phyloP scores from a whole-genome alignment of 2,329 filamentous ascomycete genomes.

The Erysiphe pulchra region DNA sequence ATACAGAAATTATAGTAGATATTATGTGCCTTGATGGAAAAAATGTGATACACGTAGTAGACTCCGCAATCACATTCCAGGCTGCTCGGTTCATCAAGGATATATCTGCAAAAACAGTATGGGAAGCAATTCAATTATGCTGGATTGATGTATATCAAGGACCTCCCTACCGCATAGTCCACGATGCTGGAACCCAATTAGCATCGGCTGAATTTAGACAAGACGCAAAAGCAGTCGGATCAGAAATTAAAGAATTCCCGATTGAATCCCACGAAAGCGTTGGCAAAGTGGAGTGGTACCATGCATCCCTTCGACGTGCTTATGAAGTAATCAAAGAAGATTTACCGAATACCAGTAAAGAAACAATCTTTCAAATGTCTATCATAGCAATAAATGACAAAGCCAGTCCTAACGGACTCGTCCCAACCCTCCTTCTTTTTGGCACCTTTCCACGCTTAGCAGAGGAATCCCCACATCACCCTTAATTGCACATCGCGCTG shows the following conservation, averaged over 20 bases:
- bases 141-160: constrained; percentile 2
- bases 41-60: constrained; percentile 1
- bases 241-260: neutral
- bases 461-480: neutral
- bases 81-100: constrained; percentile 1
- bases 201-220: constrained; percentile 1
- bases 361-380: constrained; percentile 2
- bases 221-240: neutral
- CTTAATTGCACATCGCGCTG: neutral
- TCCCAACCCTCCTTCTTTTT: constrained; percentile 3
- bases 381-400: constrained; percentile 1
- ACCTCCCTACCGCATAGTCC: neutral
- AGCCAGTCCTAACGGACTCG: constrained; percentile 2
- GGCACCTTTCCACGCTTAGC: constrained; percentile 1
- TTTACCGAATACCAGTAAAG: neutral
- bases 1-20: constrained; percentile 1
- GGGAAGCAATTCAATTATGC: constrained; percentile 1
- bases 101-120: neutral
- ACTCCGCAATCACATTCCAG: constrained; percentile 1
- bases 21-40: constrained; percentile 1
- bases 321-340: constrained; percentile 2
- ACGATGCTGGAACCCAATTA: constrained; percentile 1
- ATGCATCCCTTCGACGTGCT: constrained; percentile 1
- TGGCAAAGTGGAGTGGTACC: constrained; percentile 1
- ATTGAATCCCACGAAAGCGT: constrained; percentile 1